Conservation (phyloP, 805 yeast genomes). For the Yarrowia sp. region DNA sequence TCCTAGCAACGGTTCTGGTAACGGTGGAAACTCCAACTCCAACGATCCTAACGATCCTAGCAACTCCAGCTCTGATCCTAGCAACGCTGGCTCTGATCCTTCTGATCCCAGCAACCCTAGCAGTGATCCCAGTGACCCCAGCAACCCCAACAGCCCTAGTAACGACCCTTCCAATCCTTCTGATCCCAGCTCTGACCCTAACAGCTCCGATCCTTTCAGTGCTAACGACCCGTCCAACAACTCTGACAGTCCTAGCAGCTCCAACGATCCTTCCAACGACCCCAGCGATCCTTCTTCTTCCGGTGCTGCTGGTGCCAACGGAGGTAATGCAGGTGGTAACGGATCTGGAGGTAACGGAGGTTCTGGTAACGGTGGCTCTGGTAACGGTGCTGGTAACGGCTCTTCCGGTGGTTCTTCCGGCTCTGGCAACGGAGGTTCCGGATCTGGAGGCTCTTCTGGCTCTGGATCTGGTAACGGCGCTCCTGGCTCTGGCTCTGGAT, state of each 20-base stretch:
- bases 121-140: not conserved
- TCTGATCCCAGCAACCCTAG: not conserved
- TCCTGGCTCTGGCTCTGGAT: constrained; percentile 14
- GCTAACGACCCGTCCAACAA: not conserved
- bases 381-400: constrained; percentile 1
- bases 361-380: not conserved
- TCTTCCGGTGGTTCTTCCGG: not conserved
- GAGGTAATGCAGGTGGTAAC: constrained; percentile 12
- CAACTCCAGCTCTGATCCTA: not conserved
- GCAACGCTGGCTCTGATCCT: not conserved
- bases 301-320: constrained; percentile 13
- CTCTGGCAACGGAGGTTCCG: not conserved
- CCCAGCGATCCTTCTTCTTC: constrained; percentile 13
- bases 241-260: not conserved
- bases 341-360: not conserved
- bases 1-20: constrained; percentile 5
- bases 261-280: not conserved
- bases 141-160: not conserved
- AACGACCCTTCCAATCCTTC: not conserved
- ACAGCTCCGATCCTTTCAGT: not conserved
- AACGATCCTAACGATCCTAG: not conserved
- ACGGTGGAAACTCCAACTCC: not conserved
- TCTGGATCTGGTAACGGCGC: constrained; percentile 1
- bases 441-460: not conserved
- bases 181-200: not conserved